phyloP scores from a whole-genome alignment of 495 filamentous ascomycete species.

The Delitschia confertaspora region DNA sequence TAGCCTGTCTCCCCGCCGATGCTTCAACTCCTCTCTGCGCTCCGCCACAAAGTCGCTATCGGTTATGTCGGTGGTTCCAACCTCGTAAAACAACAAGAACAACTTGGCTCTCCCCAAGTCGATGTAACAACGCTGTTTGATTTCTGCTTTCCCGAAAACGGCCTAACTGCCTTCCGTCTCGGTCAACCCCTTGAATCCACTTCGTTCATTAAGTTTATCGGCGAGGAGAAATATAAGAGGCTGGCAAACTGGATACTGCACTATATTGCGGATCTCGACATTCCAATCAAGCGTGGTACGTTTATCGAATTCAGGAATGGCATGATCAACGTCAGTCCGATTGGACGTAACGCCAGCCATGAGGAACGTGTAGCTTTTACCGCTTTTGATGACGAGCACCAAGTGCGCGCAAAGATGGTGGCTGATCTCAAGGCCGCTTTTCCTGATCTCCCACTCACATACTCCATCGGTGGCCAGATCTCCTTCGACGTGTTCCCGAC shows the following conservation, averaged over 20 bases:
- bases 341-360: conserved; percentile 82
- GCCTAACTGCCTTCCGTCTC: conserved; percentile 78
- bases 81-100: conserved; percentile 89
- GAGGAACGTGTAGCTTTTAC: conserved; percentile 74
- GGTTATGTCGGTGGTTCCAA: conserved; percentile 68
- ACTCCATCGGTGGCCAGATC: conserved; percentile 91
- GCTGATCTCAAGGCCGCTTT: conserved; percentile 70
- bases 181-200: conserved; percentile 61
- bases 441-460: conserved; percentile 76
- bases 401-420: conserved; percentile 64
- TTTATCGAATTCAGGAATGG: conserved; percentile 96
- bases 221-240: conserved; percentile 85
- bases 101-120: conserved; percentile 59
- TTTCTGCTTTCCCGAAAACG: conserved; percentile 94
- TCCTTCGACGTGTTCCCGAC: conserved; percentile 96
- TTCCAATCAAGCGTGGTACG: conserved; percentile 86
- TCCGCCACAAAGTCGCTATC: conserved; percentile 84
- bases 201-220: conserved; percentile 86
- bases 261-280: conserved; percentile 81
- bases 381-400: conserved; percentile 64
- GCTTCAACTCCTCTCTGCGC: conserved; percentile 63
- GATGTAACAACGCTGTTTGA: conserved; percentile 78
- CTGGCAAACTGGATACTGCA: conserved; percentile 71
- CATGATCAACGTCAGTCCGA: conserved; percentile 90
- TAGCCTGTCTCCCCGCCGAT: conserved; percentile 68